Base-by-base conservation (phyloP, 176 grass and related monocot genomes). In the Panicum miliaceum region DNA sequence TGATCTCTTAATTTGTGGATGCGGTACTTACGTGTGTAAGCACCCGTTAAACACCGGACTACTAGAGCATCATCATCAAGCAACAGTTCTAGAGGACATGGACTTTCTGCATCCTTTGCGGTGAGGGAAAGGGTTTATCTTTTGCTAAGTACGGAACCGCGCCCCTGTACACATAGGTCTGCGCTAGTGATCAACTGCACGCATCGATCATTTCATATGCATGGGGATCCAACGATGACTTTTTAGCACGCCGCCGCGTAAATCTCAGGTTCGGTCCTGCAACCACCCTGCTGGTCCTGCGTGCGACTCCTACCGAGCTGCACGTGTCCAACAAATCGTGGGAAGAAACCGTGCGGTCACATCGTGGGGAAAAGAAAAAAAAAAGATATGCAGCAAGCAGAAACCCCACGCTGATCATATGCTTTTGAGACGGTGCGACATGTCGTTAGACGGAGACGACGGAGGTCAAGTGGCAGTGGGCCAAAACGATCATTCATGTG, bases 331-430 rank as follows among this genome's bases (percentile, higher is more conserved):
- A 6, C 52, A 20, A 20, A 52, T 52, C 26, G 15, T 11, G 14
- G 51, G 29, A 12, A 26, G 20, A 20, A 65, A 35, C 25, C 4
- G 16, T 26, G 52, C 43, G 8, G 11, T 83, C 20, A 63, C 41
- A 25, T n/a, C 40, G 29, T 6, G 16, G 45, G 3, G 1, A 40
- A 40, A 13, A 48, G 26, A 37, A 51, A 1, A 40, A 40, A 13
- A 48, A 38, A 37, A 51, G 6, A 2, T 47, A 20, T n/a, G 16
- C n/a, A 14, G 1, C 48, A 51, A 36, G 16, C 48, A 76, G 22
- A 78, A 70, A 10, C 52, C 29, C 41, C 41, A 71, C 75, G 19
- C 41, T 60, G 38, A 63, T 32, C 53, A 52, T 71, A 61, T 72
- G 75, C 27, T 70, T 50, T 5, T 48, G 12, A 37, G 36, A 78